Evolutionary conservation across 306 rosid genomes (phyloP).

Genomic region (Prunus kanzakura): DNA sequence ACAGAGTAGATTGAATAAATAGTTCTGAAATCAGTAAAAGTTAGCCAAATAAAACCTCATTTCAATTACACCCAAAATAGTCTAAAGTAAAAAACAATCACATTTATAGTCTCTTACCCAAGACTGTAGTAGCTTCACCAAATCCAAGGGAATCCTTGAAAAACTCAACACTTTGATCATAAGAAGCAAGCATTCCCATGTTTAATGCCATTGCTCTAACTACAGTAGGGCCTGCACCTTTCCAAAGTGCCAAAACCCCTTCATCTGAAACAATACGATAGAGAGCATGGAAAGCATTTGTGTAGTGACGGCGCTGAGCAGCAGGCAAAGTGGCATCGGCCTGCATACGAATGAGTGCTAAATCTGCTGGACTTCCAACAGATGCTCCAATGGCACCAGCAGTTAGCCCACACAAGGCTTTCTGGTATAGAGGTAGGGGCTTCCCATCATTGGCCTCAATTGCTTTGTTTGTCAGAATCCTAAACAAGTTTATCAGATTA

Average conservation of each 20-base stretch:
- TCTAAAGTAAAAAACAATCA: not conserved
- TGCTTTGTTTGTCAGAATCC: conserved; percentile 86
- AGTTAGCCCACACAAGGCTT: conserved; percentile 95
- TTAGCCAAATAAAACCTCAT: not conserved
- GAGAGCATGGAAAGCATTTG: conserved; percentile 93
- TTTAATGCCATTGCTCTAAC: conserved; percentile 99
- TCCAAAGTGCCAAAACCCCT: conserved; percentile 95
- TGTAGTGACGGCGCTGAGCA: conserved; percentile 92
- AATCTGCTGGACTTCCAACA: conserved; percentile 94
- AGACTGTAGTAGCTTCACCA: conserved; percentile 74
- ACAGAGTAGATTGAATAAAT: not conserved
- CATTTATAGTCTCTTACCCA: conserved; percentile 41
- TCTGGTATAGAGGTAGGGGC: conserved; percentile 97
- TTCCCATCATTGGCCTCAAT: conserved; percentile 96
- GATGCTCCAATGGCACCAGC: conserved; percentile 98
- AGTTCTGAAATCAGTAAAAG: not conserved
- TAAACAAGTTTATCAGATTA: conserved; percentile 17
- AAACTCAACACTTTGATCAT: conserved; percentile 91
- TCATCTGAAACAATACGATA: conserved; percentile 78
- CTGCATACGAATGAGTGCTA: conserved; percentile 98
- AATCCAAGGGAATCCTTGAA: conserved; percentile 84
- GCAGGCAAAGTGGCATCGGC: conserved; percentile 91
- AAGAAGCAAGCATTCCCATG: conserved; percentile 99
- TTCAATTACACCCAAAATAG: not conserved
- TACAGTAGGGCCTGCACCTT: conserved; percentile 99